Evolutionary conservation across 2,329 filamentous ascomycete species (phyloP).

Genomic region (Arthrobotrys sphaeroides): DNA sequence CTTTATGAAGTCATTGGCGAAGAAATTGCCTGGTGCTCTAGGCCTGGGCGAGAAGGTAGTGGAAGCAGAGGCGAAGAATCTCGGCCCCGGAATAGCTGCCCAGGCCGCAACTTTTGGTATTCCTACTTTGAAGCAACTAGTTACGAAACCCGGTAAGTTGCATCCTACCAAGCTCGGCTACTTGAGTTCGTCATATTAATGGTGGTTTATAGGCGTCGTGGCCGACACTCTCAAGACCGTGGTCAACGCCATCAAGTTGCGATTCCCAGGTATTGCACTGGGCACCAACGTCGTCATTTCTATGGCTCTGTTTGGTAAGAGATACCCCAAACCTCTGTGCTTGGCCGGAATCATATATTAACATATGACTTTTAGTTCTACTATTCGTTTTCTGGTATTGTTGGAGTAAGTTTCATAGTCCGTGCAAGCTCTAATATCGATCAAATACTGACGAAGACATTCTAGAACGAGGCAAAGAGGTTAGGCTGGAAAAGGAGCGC

Average conservation of each 20-base stretch:
- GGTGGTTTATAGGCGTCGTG: constrained; percentile 19
- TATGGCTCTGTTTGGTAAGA: constrained; percentile 79
- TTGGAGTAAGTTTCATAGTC: constrained; percentile 67
- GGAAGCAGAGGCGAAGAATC: constrained; percentile 63
- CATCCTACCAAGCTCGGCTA: too few species aligned
- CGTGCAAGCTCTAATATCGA: background rate
- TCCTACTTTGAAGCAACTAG: constrained; percentile 77
- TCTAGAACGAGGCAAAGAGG: constrained; percentile 80
- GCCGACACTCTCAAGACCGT: constrained; percentile 88
- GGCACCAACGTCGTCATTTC: constrained; percentile 93
- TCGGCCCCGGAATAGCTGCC: constrained; percentile 62
- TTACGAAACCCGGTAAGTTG: constrained; percentile 86
- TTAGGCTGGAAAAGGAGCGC: constrained; percentile 73
- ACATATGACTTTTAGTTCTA: constrained; percentile 69
- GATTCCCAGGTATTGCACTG: constrained; percentile 84
- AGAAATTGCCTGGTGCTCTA: constrained; percentile 55
- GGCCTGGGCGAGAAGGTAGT: constrained; percentile 53
- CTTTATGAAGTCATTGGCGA: constrained; percentile 56
- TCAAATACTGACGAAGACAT: background rate
- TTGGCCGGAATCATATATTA: too few species aligned
- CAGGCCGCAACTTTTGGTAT: constrained; percentile 60
- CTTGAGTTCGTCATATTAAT: too few species aligned
- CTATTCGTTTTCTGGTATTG: constrained; percentile 98
- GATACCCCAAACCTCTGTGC: too few species aligned
- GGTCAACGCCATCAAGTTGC: constrained; percentile 82